phyloP scores from a whole-genome alignment of 495 filamentous ascomycete species.

The Echria macrotheca region DNA sequence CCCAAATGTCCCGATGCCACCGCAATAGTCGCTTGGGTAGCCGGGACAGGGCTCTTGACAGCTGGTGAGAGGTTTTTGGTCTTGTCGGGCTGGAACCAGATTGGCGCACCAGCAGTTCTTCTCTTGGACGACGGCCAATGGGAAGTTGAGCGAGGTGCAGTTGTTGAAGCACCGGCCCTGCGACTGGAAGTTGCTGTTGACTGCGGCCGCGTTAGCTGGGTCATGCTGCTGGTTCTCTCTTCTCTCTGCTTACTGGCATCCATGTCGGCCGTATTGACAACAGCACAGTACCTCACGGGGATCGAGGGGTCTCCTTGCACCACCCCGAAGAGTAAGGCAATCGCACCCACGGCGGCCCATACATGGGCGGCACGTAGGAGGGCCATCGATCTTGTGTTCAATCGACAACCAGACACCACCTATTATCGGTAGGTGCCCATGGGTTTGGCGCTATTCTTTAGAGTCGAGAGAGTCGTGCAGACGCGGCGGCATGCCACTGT shows the following conservation, averaged over 20 bases:
- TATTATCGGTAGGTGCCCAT: no score
- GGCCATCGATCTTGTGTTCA: constrained; percentile 24
- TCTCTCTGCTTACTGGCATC: constrained; percentile 23
- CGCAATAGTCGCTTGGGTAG: constrained; percentile 37
- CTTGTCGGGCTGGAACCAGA: constrained; percentile 25
- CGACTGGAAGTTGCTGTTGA: constrained; percentile 39
- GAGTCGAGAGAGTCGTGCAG: no score
- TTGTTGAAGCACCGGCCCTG: constrained; percentile 39
- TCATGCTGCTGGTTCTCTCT: not conserved
- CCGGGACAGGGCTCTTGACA: constrained; percentile 38
- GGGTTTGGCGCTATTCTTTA: no score
- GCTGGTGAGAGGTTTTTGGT: constrained; percentile 25
- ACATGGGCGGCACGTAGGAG: constrained; percentile 14
- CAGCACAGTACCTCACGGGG: constrained; percentile 36
- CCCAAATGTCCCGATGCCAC: constrained; percentile 33
- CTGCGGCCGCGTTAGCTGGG: constrained; percentile 17
- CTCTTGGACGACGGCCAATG: constrained; percentile 37
- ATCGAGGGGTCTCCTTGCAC: constrained; percentile 21
- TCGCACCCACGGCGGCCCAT: constrained; percentile 17
- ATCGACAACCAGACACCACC: no score
- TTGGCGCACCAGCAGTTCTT: constrained; percentile 43
- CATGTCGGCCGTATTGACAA: constrained; percentile 35
- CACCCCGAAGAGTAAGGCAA: constrained; percentile 12
- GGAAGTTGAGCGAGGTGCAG: constrained; percentile 27
- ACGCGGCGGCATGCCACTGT: no score